Base-by-base conservation (phyloP, 164 flowering plant species). In the Piper betle region DNA sequence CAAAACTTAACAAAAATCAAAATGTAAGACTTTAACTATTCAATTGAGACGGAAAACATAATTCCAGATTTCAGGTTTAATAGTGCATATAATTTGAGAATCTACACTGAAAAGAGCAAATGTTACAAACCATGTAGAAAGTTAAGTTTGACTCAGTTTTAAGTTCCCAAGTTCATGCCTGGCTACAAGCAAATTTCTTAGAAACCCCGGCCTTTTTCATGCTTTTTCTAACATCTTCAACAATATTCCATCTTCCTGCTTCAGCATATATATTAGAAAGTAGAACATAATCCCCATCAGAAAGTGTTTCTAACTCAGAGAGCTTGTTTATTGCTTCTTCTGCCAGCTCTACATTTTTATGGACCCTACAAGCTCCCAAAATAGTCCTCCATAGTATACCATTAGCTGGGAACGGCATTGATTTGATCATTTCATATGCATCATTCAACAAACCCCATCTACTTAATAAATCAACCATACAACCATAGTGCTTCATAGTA, bases 381-480 rank as follows among this genome's bases (percentile, higher is more conserved):
- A 80, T 61, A 9, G 80, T 78, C 64, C 86, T 73, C 86, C 84
- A 80, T 39, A 80, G n/a, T 6, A 75, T 64, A 57, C 67, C 33
- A 58, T 76, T 78, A 46, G 77, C 70, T 0, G 64, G 63, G 17
- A 71, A 61, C 2, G 80, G 76, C 78, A 74, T 73, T 43, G 69
- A 64, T 58, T 72, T 61, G 59, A 80, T 77, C 57, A 76, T 60
- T 4, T 67, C 16, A 19, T 55, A 55, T 25, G 86, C 82, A 52
- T 82, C 86, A 40, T 75, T 60, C 43, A 82, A 40, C 67, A 73
- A 65, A 13, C 81, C 87, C 63, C 69, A 60, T 64, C 84, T 74
- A 61, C 81, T 71, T 1, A 78, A 67, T 39, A 82, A 75, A 75
- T 80, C 87, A 62, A 80, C 81, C 81, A 82, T 76, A 78, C 84